Evolutionary conservation across 306 rosid genomes (phyloP).

Genomic region (Corylus americana): DNA sequence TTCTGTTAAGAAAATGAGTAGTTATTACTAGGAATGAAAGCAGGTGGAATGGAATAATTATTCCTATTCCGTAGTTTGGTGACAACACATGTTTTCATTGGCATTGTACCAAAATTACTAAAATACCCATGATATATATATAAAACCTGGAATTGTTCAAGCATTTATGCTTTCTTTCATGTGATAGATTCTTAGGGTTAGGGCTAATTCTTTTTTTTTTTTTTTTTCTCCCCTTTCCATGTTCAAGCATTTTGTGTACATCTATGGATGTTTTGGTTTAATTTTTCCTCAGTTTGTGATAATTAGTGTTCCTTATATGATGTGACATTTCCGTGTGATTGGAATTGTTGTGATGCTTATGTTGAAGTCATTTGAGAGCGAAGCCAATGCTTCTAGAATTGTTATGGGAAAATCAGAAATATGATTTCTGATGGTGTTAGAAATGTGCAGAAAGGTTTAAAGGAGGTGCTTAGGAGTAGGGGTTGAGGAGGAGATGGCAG

Average conservation of each 20-base stretch:
- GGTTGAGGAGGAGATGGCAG: neutral
- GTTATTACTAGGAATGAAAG: no score
- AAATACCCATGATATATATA: no score
- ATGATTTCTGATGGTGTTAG: neutral
- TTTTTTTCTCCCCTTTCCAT: neutral
- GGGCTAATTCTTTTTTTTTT: neutral
- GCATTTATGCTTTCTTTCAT: neutral
- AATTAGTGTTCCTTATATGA: neutral
- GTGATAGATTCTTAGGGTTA: neutral
- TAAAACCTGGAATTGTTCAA: no score
- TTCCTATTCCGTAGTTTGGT: no score
- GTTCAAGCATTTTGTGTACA: neutral
- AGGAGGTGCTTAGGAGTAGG: neutral
- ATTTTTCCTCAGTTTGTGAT: neutral
- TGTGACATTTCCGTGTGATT: neutral
- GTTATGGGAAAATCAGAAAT: neutral
- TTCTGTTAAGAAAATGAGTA: no score
- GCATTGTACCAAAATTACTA: no score
- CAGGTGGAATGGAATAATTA: no score
- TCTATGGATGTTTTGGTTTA: neutral
- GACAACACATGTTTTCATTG: no score
- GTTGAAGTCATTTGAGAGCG: neutral
- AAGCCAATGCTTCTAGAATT: neutral
- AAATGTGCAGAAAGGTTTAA: neutral
- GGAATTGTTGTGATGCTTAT: neutral